Conservation (phyloP, 768 basidiomycete genomes). For the Tylopilus balloui region DNA sequence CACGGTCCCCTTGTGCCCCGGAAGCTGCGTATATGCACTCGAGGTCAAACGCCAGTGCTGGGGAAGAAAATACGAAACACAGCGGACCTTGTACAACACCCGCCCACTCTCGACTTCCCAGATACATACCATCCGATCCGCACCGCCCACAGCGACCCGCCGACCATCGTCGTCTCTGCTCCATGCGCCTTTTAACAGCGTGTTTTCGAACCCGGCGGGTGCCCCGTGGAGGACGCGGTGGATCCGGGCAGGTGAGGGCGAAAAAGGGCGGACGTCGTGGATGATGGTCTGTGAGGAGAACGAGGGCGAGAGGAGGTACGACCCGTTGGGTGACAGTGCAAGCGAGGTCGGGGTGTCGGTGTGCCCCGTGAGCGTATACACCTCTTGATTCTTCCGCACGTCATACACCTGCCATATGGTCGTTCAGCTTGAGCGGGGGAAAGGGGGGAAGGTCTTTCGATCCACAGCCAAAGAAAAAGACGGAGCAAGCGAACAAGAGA, state of each 20-base stretch:
- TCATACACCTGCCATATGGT: slow-evolving; percentile 66
- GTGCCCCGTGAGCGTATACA: slow-evolving; percentile 80
- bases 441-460: too few species aligned
- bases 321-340: slow-evolving; percentile 84
- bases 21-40: slow-evolving; percentile 50
- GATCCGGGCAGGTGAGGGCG: slow-evolving; percentile 73
- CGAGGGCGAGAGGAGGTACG: slow-evolving; percentile 84
- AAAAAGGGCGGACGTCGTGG: slow-evolving; percentile 93
- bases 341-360: slow-evolving; percentile 92
- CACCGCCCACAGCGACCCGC: slow-evolving; percentile 84
- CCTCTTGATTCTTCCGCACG: slow-evolving; percentile 76
- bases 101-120: slow-evolving; percentile 82
- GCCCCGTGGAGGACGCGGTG: slow-evolving; percentile 80
- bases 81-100: slow-evolving; percentile 70
- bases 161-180: slow-evolving; percentile 78
- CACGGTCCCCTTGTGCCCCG: slow-evolving; percentile 96
- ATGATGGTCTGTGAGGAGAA: slow-evolving; percentile 87
- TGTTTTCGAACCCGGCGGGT: slow-evolving; percentile 91
- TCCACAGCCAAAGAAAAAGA: too few species aligned
- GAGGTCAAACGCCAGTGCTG: background rate
- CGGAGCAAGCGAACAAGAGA: background rate
- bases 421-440: too few species aligned
- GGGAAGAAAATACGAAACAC: background rate
- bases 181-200: slow-evolving; percentile 83
- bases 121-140: slow-evolving; percentile 80